Evolutionary conservation across 2,329 filamentous ascomycete species (phyloP), one percentile per base, ranked within the genome.

Genomic region (Hypocreales sp.): DNA sequence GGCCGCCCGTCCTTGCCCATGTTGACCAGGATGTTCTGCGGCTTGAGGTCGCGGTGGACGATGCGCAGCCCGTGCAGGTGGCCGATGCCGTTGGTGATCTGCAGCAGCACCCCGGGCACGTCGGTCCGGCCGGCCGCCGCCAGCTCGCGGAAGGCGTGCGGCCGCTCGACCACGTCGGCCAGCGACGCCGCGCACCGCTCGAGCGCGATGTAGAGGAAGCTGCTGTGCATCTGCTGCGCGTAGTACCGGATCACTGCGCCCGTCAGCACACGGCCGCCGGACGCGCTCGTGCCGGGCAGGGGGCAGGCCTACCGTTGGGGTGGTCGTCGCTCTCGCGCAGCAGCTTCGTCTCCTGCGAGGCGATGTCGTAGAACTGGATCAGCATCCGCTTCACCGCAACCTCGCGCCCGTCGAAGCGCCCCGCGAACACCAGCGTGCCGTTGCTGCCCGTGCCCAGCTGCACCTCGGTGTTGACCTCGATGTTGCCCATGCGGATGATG

Each of bases 311-410:
- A 72, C 69, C 70, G 48, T 98, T 95, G 9, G 79, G 77, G 44
- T 98, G 90, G 42, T 94, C 81, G 40, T 98, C 90, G 44, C 86
- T 94, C 50, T 94, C 84, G 33, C 92, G 70, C 8, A 98, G 57
- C 28, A 95, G 62, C 33, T 79, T 79, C 2, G 93, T 92, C 54
- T 98, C 90, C 43, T 93, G 84, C 8, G 82, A 84, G 1, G 90
- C 90, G 40, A 98, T 81, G 37, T 93, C 87, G 47, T 86, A 94
- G 42, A 94, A 94, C 40, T 93, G 82, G 19, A 87, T 82, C 34
- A 95, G 63, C 83, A 98, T 92, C 19, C 90, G 74, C 61, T 98
- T 98, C 25, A 98, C 83, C 1, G 90, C 90, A 15, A 98, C 87
- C 24, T 86, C 79, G 27, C 86, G 77, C 15, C 84, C 84, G 48